phyloP scores from a whole-genome alignment of 1,284 basidiomycete genomes.

The Ustanciosporium gigantosporum region DNA sequence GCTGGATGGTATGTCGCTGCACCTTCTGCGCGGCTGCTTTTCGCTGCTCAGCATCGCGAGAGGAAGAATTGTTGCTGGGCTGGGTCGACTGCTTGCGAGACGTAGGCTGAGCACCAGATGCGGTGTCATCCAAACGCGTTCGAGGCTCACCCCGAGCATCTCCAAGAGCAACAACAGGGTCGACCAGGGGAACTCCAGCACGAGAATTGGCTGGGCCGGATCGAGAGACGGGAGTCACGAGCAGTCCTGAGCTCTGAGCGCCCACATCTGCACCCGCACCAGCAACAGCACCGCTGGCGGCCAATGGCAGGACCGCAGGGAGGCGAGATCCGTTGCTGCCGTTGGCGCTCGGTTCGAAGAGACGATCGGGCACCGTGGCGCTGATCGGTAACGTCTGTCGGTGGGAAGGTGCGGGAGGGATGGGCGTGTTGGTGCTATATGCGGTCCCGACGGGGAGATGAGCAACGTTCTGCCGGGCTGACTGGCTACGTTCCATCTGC shows the following conservation, averaged over 20 bases:
- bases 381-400: slow-evolving; percentile 36
- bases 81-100: not conserved
- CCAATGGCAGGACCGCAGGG: slow-evolving; percentile 2
- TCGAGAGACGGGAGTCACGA: too few relatives aligned
- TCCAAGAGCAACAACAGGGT: slow-evolving; percentile 34
- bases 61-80: not conserved
- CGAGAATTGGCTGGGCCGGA: not conserved
- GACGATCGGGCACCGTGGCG: slow-evolving; percentile 33
- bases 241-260: too few relatives aligned
- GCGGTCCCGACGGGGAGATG: slow-evolving; percentile 34
- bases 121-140: slow-evolving; percentile 29
- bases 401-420: slow-evolving; percentile 12
- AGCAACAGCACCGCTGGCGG: not conserved
- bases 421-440: slow-evolving; percentile 32
- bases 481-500: slow-evolving; percentile 42
- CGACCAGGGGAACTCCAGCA: slow-evolving; percentile 1
- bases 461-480: slow-evolving; percentile 23
- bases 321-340: not conserved
- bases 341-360: slow-evolving; percentile 28
- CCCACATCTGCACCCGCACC: too few relatives aligned
- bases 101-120: not conserved
- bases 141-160: slow-evolving; percentile 42
- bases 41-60: slow-evolving; percentile 9
- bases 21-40: slow-evolving; percentile 41
- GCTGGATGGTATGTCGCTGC: slow-evolving; percentile 56